phyloP scores from a whole-genome alignment of 2,329 filamentous ascomycete genomes.

The Fusarium haematococcum region DNA sequence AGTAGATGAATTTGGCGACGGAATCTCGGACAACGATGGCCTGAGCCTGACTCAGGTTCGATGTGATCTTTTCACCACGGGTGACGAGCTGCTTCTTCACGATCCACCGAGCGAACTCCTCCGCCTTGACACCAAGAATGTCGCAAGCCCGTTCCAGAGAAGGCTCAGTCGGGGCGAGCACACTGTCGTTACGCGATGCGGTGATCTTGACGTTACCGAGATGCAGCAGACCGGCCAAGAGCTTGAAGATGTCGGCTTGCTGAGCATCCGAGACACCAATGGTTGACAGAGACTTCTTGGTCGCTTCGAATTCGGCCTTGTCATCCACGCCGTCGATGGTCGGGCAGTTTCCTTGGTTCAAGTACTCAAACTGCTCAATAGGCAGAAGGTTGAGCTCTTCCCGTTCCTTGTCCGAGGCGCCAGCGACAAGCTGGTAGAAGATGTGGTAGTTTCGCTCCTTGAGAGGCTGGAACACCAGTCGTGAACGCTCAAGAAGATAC shows the following conservation, averaged over 20 bases:
- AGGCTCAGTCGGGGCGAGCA: slow-evolving; percentile 83
- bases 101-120: slow-evolving; percentile 95
- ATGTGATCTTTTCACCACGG: slow-evolving; percentile 96
- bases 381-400: slow-evolving; percentile 83
- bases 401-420: slow-evolving; percentile 85
- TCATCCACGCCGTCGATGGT: slow-evolving; percentile 96
- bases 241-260: slow-evolving; percentile 87
- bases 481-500: slow-evolving; percentile 93
- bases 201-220: slow-evolving; percentile 97
- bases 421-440: slow-evolving; percentile 96
- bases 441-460: slow-evolving; percentile 99
- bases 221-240: slow-evolving; percentile 91
- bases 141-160: slow-evolving; percentile 83
- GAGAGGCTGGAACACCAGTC: slow-evolving; percentile 95
- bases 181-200: slow-evolving; percentile 88
- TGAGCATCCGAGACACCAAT: slow-evolving; percentile 83
- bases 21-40: slow-evolving; percentile 95
- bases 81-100: slow-evolving; percentile 99
- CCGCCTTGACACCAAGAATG: slow-evolving; percentile 87
- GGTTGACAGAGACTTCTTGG: slow-evolving; percentile 85
- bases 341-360: slow-evolving; percentile 94
- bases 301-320: slow-evolving; percentile 91
- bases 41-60: slow-evolving; percentile 93
- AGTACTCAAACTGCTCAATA: slow-evolving; percentile 92
- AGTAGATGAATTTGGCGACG: slow-evolving; percentile 98